A percentile compares a stretch with the other conserved stretches of the same genome.
phyloP scores from a whole-genome alignment of 2,329 filamentous ascomycete genomes.

The Neocucurbitaria cava region DNA sequence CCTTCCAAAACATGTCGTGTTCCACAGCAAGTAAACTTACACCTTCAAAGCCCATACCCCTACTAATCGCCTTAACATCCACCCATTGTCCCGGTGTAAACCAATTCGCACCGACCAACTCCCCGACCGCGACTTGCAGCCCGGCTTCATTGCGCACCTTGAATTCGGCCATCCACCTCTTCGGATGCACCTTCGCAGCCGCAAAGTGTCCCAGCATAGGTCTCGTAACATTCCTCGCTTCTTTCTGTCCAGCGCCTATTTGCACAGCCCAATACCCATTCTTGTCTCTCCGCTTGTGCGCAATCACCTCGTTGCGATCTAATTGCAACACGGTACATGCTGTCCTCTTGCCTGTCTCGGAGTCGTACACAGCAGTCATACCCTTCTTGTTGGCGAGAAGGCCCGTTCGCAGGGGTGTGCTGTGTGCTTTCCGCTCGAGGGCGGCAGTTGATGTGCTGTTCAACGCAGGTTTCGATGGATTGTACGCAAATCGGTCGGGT shows the following conservation, averaged over 20 bases:
- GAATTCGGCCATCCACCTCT: constrained; percentile 86
- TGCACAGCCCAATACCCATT: constrained; percentile 97
- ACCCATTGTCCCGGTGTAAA: constrained; percentile 91
- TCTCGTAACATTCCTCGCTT: constrained; percentile 77
- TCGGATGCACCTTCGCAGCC: constrained; percentile 79
- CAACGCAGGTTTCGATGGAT: constrained; percentile 59
- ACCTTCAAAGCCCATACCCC: constrained; percentile 93
- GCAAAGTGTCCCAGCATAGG: constrained; percentile 90
- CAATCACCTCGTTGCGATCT: constrained; percentile 88
- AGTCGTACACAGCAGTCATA: constrained; percentile 90
- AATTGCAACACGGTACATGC: constrained; percentile 93
- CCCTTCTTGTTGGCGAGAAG: constrained; percentile 90
- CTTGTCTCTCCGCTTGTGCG: constrained; percentile 78
- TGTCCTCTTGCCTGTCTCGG: constrained; percentile 75
- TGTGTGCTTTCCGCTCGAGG: constrained; percentile 63
- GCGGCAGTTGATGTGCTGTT: constrained; percentile 65
- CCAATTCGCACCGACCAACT: constrained; percentile 82
- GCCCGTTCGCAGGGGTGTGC: constrained; percentile 74
- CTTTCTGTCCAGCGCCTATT: constrained; percentile 78
- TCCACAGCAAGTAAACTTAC: constrained; percentile 43
- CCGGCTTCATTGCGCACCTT: constrained; percentile 77
- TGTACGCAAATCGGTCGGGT: constrained; percentile 61
- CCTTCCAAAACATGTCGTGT: neutral
- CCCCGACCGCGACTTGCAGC: constrained; percentile 75
- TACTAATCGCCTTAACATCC: constrained; percentile 78